Base-by-base conservation (phyloP, 2,329 filamentous ascomycete genomes). In the Penicillium sp. region DNA sequence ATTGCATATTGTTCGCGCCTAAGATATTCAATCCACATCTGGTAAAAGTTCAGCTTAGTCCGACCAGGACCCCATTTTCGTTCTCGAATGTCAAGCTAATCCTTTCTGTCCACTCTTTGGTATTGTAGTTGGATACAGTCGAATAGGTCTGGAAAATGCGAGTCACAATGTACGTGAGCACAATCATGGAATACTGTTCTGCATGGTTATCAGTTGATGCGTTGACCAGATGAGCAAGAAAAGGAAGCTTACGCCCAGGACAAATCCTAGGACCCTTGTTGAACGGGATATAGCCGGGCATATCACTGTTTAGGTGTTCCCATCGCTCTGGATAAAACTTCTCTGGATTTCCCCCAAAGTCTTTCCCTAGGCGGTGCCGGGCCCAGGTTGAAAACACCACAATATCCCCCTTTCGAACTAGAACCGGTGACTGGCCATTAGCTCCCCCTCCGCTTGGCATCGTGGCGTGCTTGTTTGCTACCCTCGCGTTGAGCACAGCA, bases 61-160 rank as follows among this genome's bases (percentile, higher is more conserved):
- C 49, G 11, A 60, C 48, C 5, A 60, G 22, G 2, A 60, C 59
- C 25, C 59, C 55, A 40, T 61, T 58, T 14, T 58, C 51, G 37
- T 60, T 61, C 46, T 57, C 55, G 9, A 61, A 44, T 11, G 51
- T 60, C 57, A 61, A 53, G 31, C 54, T 50, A 30, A 61, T 56
- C 22, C 47, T 55, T 46, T 61, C 57, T 14, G 17, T 53, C 59
- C 55, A 56, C 12, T 50, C 31, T 12, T 42, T 25, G 2, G 48
- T 38, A 44, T 58, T 53, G 14, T 60, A 58, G 22, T 60, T 33
- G 1, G 22, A 31, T 17, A 59, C 48, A 7, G 22, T 49, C 8
- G 50, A 57, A n/a, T 57, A 60, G 2, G 53, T 61, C 40, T 61
- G 58, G 28, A 61, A 53, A 5, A 56, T 43, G 4, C 56, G 56